Conservation (phyloP, 1,284 basidiomycete genomes). For the Ceratobasidium papillatum region DNA sequence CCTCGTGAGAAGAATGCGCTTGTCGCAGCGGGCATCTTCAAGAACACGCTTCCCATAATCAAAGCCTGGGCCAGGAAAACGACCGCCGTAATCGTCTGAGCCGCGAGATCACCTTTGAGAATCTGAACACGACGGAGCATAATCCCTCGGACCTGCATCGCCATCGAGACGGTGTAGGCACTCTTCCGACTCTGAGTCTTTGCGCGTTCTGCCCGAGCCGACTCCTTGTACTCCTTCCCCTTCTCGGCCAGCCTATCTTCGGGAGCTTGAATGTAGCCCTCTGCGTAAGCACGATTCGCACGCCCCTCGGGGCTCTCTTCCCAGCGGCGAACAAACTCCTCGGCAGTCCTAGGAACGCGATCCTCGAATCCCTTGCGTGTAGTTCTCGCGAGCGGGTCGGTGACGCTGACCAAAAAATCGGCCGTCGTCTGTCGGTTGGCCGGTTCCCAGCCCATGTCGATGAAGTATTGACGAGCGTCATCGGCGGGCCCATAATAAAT, state of each 20-base stretch:
- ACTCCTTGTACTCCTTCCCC: slow-evolving; percentile 55
- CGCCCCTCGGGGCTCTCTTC: slow-evolving; percentile 54
- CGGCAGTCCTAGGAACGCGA: slow-evolving; percentile 65
- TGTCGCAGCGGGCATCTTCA: background rate
- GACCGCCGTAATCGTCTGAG: slow-evolving; percentile 47
- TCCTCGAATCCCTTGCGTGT: slow-evolving; percentile 59
- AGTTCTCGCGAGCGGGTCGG: slow-evolving; percentile 66
- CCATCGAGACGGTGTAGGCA: slow-evolving; percentile 58
- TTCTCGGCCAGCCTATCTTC: slow-evolving; percentile 54
- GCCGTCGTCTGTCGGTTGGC: slow-evolving; percentile 78
- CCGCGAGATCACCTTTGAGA: slow-evolving; percentile 62
- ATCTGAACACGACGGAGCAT: slow-evolving; percentile 73
- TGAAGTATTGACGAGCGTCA: slow-evolving; percentile 57
- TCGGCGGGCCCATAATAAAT: slow-evolving; percentile 58
- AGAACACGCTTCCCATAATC: background rate
- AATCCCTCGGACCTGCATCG: slow-evolving; percentile 70
- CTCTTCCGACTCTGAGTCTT: slow-evolving; percentile 49
- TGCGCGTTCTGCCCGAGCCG: slow-evolving; percentile 63
- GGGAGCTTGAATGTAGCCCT: slow-evolving; percentile 60
- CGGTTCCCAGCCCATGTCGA: slow-evolving; percentile 72
- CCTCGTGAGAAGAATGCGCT: slow-evolving; percentile 75
- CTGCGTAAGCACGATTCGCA: slow-evolving; percentile 59
- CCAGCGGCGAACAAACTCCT: slow-evolving; percentile 67
- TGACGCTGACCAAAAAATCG: slow-evolving; percentile 69
- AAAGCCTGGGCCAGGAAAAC: background rate